Evolutionary conservation across 2,329 filamentous ascomycete genomes (phyloP).

Genomic region (Alternaria postmessia): DNA sequence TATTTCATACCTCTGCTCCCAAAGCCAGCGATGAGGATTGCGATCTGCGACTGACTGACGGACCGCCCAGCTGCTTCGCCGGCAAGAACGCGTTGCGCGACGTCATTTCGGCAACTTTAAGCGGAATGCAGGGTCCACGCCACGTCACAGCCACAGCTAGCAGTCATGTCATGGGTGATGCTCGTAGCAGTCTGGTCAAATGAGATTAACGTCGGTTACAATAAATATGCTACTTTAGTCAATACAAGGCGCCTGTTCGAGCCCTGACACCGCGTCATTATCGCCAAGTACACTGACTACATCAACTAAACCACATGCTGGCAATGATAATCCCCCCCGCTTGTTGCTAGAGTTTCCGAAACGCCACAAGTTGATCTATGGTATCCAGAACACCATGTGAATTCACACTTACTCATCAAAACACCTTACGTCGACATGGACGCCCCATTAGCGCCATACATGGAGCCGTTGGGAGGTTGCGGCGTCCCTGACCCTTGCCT

Average conservation of each 20-base stretch:
- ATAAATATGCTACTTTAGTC: background rate
- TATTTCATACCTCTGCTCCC: conserved; percentile 40
- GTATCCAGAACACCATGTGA: conserved; percentile 23
- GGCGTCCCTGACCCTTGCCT: conserved; percentile 48
- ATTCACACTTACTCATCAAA: conserved; percentile 5
- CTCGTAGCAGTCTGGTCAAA: background rate
- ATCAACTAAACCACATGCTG: conserved; percentile 9
- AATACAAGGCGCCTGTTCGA: background rate
- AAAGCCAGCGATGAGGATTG: conserved; percentile 8
- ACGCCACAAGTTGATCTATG: conserved; percentile 30
- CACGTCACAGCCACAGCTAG: conserved; percentile 12
- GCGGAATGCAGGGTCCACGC: conserved; percentile 30
- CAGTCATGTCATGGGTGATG: background rate
- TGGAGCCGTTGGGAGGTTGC: conserved; percentile 44
- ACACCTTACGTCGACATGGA: conserved; percentile 34
- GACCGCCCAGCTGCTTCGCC: conserved; percentile 15
- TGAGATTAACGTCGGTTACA: background rate
- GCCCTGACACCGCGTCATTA: background rate
- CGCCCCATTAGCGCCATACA: conserved; percentile 13
- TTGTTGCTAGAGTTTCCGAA: conserved; percentile 11
- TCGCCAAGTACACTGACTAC: background rate
- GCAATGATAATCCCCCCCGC: conserved; percentile 1
- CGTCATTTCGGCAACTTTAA: conserved; percentile 27
- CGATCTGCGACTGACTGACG: conserved; percentile 21
- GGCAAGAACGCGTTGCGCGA: conserved; percentile 23